A percentile compares a stretch with the other conserved stretches of the same genome.
These are phyloP conservation scores for Phyllosticta citrichinensis DNA, from an alignment of 2,329 filamentous ascomycete species.

Conservation along the genomic window DNA sequence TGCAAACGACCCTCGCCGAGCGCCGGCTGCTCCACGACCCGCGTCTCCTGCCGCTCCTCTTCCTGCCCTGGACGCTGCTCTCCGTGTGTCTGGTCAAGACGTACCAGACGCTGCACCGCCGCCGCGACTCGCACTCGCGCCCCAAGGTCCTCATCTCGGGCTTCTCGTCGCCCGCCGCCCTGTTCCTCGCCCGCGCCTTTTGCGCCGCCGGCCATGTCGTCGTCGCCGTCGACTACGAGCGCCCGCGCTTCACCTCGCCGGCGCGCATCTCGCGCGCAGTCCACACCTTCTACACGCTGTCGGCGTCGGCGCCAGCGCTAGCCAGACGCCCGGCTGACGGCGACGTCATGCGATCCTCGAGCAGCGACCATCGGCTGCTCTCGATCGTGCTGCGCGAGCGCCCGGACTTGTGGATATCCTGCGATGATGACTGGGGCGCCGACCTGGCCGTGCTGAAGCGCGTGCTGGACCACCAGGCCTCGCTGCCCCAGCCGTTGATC, in stretches of 20 bases:
- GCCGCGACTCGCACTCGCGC: background rate
- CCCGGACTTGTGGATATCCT: constrained; percentile 1
- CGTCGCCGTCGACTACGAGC: background rate
- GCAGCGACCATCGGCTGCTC: background rate
- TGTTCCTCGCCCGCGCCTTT: background rate
- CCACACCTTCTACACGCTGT: background rate
- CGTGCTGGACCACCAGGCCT: background rate
- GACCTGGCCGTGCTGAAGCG: background rate
- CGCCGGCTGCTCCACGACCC: background rate
- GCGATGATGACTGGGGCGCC: background rate
- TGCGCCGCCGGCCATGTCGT: background rate
- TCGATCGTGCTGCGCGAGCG: background rate
- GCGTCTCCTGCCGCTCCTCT: background rate
- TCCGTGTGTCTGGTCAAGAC: background rate
- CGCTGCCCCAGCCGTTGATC: background rate
- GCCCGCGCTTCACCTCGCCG: background rate
- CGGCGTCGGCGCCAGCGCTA: background rate
- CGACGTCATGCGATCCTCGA: background rate
- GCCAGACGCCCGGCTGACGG: background rate
- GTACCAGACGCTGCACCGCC: background rate
- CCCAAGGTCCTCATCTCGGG: background rate
- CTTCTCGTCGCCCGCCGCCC: background rate
- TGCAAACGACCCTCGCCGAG: background rate
- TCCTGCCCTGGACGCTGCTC: background rate
- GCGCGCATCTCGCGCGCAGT: background rate